A percentile compares a stretch with the other conserved stretches of the same genome.
phyloP scores from a whole-genome alignment of 768 basidiomycete genomes.

The Tulasnella sp. region DNA sequence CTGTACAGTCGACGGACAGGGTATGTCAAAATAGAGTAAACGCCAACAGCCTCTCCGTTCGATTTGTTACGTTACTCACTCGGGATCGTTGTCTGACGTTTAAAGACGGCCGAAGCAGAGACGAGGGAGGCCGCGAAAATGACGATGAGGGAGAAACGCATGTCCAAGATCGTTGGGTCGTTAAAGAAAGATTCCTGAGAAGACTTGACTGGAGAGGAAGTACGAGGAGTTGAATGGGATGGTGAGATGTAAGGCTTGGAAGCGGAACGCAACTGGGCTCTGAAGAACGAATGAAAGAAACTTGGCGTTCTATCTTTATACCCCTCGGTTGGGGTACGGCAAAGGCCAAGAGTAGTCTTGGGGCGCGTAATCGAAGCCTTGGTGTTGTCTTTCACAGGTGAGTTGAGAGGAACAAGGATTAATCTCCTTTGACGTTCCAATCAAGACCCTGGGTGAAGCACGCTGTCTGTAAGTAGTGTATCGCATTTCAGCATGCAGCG shows the following conservation, averaged over 20 bases:
- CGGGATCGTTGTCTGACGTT: conserved; percentile 22
- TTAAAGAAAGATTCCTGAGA: neutral
- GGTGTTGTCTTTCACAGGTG: no score
- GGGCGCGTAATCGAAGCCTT: no score
- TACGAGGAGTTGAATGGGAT: neutral
- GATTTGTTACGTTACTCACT: neutral
- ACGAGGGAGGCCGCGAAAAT: conserved; percentile 38
- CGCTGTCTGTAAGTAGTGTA: neutral
- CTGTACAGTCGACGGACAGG: neutral
- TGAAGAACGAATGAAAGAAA: neutral
- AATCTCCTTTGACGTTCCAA: neutral
- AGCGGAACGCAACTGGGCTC: neutral
- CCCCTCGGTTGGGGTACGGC: neutral
- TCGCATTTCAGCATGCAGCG: neutral
- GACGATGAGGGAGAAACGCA: conserved; percentile 51
- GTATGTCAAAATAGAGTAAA: neutral
- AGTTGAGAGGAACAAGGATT: neutral
- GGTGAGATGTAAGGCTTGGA: neutral
- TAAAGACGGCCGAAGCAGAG: conserved; percentile 40
- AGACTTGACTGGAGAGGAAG: neutral
- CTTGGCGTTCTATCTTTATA: neutral
- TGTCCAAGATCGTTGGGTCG: conserved; percentile 35
- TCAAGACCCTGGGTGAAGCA: neutral
- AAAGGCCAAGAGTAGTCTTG: neutral
- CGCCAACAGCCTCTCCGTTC: no score